Conservation (phyloP, 495 filamentous ascomycete genomes). For the Talaromyces ruber region DNA sequence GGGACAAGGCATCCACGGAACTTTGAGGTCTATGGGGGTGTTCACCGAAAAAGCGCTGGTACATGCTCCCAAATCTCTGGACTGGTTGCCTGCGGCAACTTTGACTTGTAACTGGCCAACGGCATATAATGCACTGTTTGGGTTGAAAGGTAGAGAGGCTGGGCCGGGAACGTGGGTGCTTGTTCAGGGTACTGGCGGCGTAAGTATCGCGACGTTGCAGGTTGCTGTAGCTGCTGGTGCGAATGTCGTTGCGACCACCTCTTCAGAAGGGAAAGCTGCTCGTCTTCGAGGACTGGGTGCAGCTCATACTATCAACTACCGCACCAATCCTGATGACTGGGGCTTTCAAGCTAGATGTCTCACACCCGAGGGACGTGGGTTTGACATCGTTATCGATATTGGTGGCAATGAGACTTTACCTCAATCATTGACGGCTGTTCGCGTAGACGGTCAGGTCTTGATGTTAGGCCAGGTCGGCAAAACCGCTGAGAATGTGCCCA, state of each 20-base stretch:
- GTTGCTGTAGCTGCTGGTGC: slow-evolving; percentile 68
- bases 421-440: slow-evolving; percentile 24
- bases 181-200: slow-evolving; percentile 62
- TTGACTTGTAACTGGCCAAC: slow-evolving; percentile 20
- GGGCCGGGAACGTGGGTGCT: slow-evolving; percentile 27
- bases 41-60: slow-evolving; percentile 65
- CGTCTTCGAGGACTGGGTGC: slow-evolving; percentile 44
- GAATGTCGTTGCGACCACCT: slow-evolving; percentile 63
- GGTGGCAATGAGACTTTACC: slow-evolving; percentile 34
- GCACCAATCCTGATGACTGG: slow-evolving; percentile 45
- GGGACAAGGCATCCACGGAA: slow-evolving; percentile 16
- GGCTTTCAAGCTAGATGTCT: slow-evolving; percentile 47
- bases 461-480: slow-evolving; percentile 33
- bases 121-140: slow-evolving; percentile 48
- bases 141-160: slow-evolving; percentile 35
- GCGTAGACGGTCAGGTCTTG: slow-evolving; percentile 31
- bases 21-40: slow-evolving; percentile 59
- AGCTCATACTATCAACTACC: slow-evolving; percentile 49
- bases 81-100: slow-evolving; percentile 15
- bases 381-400: slow-evolving; percentile 51
- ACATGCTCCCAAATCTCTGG: slow-evolving; percentile 15
- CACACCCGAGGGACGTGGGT: slow-evolving; percentile 39
- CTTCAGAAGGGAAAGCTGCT: slow-evolving; percentile 49
- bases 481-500: slow-evolving; percentile 18
- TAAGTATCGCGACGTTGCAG: slow-evolving; percentile 61